Conservation (phyloP, 208 protist species). For the Leishmania mexicana region DNA sequence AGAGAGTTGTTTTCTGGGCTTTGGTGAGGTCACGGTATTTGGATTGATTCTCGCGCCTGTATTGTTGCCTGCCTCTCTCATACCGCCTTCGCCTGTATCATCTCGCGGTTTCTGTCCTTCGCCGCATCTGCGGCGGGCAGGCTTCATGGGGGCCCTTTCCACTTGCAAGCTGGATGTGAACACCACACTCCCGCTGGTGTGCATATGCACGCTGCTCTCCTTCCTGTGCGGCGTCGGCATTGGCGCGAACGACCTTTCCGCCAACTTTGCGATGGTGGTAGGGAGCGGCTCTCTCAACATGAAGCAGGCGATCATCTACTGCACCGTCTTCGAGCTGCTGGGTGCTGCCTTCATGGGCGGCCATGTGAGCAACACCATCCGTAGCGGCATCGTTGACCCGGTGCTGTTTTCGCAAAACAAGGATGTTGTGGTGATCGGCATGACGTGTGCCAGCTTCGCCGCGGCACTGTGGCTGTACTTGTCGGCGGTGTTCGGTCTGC, state of each 20-base stretch:
- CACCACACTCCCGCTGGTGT: conserved; percentile 76
- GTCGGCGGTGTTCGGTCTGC: conserved; percentile 78
- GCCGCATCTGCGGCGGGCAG: not conserved
- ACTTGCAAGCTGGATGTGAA: conserved; percentile 67
- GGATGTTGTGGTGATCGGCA: conserved; percentile 74
- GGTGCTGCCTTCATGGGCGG: conserved; percentile 87
- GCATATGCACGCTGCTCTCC: conserved; percentile 70
- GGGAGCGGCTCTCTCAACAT: conserved; percentile 86
- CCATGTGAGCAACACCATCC: conserved; percentile 76
- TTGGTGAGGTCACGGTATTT: not conserved
- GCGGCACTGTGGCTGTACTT: conserved; percentile 80
- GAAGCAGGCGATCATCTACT: conserved; percentile 79
- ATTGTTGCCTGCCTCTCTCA: not conserved
- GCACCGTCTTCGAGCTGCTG: conserved; percentile 81
- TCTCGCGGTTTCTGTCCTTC: not conserved
- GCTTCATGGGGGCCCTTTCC: conserved; percentile 18
- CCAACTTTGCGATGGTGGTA: conserved; percentile 89
- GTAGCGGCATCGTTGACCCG: conserved; percentile 71
- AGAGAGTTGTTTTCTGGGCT: not conserved
- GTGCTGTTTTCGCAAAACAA: conserved; percentile 65
- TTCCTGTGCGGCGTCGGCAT: conserved; percentile 88
- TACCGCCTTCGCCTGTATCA: not conserved
- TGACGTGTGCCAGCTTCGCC: conserved; percentile 74
- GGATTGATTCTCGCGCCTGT: not conserved
- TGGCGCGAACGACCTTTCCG: conserved; percentile 80